A percentile compares a stretch with the other conserved stretches of the same genome.
phyloP scores from a whole-genome alignment of 441 rosid genomes.

The Macaranga tanarius region DNA sequence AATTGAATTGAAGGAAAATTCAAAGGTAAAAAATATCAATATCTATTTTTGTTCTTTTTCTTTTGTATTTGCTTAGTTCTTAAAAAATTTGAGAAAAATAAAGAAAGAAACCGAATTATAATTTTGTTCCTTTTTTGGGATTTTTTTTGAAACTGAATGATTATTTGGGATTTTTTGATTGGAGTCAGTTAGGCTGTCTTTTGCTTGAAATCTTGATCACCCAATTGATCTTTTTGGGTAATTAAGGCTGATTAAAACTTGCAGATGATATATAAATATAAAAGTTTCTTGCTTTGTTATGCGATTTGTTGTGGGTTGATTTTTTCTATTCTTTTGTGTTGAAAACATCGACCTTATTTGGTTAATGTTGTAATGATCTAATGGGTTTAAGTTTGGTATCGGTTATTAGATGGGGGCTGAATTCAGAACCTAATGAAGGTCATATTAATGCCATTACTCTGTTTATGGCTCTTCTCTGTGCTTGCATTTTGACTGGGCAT shows the following conservation, averaged over 20 bases:
- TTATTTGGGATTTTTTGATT: no score
- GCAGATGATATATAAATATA: neutral
- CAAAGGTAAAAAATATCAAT: no score
- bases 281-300: neutral
- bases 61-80: conserved; percentile 7
- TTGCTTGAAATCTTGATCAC: neutral
- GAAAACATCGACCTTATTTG: conserved; percentile 20
- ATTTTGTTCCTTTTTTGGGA: neutral
- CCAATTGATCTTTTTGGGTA: neutral
- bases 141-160: neutral
- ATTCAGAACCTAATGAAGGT: conserved; percentile 58
- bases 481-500: conserved; percentile 79
- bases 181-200: neutral
- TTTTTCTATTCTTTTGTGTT: neutral
- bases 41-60: neutral
- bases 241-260: neutral
- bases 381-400: no score
- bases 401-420: no score
- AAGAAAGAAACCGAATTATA: neutral
- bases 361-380: no score
- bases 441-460: conserved; percentile 73
- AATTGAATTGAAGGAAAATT: conserved; percentile 6
- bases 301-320: neutral
- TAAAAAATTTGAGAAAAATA: conserved; percentile 8
- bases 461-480: conserved; percentile 79